Percentiles rank a stretch among this genome's conserved stretches.
Conservation (phyloP, 192 early-diverging fungal genomes). For the Funneliformis mosseae region DNA sequence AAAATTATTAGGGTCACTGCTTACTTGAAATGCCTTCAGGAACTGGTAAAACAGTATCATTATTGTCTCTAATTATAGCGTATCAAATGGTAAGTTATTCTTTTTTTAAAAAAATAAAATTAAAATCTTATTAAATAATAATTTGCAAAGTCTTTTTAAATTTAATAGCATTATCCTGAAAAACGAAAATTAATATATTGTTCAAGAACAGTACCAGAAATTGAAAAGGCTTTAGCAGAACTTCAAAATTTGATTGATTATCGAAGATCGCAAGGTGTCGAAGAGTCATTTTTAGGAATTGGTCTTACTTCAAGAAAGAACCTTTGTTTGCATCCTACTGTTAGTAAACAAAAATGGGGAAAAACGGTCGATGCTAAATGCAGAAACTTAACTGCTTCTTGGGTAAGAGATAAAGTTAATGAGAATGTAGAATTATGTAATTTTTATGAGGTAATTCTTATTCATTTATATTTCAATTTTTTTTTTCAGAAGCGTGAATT, state of each 20-base stretch:
- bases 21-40: conserved; percentile 99
- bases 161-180: conserved; percentile 72
- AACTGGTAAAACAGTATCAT: conserved; percentile 97
- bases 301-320: conserved; percentile 94
- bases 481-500: not conserved
- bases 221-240: conserved; percentile 98
- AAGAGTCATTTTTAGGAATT: conserved; percentile 86
- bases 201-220: conserved; percentile 99
- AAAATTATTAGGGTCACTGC: conserved; percentile 76
- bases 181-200: conserved; percentile 99
- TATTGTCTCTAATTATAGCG: conserved; percentile 93
- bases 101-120: not conserved
- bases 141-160: not conserved
- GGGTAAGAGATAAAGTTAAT: conserved; percentile 75
- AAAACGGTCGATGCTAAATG: conserved; percentile 89
- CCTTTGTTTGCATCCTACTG: conserved; percentile 89
- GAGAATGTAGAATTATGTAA: conserved; percentile 57
- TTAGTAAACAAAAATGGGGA: conserved; percentile 86
- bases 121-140: not conserved
- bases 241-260: conserved; percentile 90
- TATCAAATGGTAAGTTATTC: conserved; percentile 78
- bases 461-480: no score
- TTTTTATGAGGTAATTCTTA: conserved; percentile 72
- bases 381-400: conserved; percentile 89
- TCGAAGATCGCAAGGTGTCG: conserved; percentile 64